phyloP scores from a whole-genome alignment of 2,329 filamentous ascomycete genomes.

The Pseudocercospora musae region DNA sequence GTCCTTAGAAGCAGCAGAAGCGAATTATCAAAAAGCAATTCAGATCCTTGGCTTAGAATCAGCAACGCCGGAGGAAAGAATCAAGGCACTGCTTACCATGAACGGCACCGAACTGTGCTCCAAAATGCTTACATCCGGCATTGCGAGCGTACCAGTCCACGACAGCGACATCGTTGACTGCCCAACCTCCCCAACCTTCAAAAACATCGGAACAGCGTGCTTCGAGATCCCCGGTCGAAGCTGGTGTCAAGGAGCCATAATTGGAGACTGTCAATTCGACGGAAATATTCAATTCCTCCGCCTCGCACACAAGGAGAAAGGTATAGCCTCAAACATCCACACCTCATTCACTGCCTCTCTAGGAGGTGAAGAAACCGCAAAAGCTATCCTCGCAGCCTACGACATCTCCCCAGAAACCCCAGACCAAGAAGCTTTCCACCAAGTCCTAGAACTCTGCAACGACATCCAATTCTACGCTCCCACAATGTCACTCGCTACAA shows the following conservation, averaged over 20 bases:
- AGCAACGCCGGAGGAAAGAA: constrained; percentile 39
- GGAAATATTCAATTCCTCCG: constrained; percentile 25
- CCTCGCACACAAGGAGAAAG: constrained; percentile 21
- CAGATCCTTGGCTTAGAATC: constrained; percentile 41
- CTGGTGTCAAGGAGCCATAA: constrained; percentile 48
- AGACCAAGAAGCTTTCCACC: constrained; percentile 45
- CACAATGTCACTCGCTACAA: constrained; percentile 40
- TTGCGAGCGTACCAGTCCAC: constrained; percentile 39
- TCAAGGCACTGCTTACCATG: constrained; percentile 41
- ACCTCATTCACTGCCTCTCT: constrained; percentile 34
- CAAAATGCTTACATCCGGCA: constrained; percentile 36
- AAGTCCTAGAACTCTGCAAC: constrained; percentile 44
- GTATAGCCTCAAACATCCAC: constrained; percentile 37
- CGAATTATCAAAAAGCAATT: constrained; percentile 42
- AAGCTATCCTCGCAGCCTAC: constrained; percentile 40
- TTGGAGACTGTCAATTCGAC: constrained; percentile 50
- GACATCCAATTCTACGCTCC: constrained; percentile 50
- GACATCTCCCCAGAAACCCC: constrained; percentile 35
- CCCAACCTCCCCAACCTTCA: constrained; percentile 10
- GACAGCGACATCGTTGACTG: constrained; percentile 43
- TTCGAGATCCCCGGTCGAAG: constrained; percentile 41
- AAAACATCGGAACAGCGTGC: constrained; percentile 22
- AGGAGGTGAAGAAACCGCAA: constrained; percentile 27
- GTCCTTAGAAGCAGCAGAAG: constrained; percentile 40
- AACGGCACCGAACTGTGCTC: constrained; percentile 43